A percentile compares a stretch with the other conserved stretches of the same genome.
Evolutionary conservation across 2,329 filamentous ascomycete genomes (phyloP).

Genomic region (Ciborinia camelliae): DNA sequence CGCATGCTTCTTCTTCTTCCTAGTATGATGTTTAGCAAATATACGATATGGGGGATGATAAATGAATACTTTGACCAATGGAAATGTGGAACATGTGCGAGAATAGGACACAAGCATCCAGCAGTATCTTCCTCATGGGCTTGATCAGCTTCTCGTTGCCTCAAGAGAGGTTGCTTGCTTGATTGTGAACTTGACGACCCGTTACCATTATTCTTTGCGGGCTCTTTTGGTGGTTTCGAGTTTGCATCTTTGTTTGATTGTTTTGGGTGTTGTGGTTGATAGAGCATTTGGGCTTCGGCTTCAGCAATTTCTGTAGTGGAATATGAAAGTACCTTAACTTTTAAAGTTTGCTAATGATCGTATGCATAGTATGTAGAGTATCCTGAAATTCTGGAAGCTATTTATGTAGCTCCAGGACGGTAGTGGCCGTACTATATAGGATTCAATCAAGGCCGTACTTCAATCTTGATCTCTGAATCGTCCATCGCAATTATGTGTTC

Average conservation of each 20-base stretch:
- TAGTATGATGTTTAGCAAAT: conserved; percentile 1
- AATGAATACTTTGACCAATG: conserved; percentile 8
- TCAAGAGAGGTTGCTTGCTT: not conserved
- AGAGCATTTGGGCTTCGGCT: not conserved
- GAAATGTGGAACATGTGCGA: not conserved
- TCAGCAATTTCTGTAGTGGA: not conserved
- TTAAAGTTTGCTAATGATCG: not conserved
- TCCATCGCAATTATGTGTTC: not conserved
- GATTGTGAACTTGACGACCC: not conserved
- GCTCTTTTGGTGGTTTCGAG: not conserved
- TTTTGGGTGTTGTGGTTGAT: not conserved
- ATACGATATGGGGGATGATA: not conserved
- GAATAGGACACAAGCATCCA: not conserved
- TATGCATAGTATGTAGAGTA: not conserved
- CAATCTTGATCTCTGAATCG: not conserved
- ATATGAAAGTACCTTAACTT: too few relatives aligned
- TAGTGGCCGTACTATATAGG: not conserved
- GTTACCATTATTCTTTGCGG: not conserved
- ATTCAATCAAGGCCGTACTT: not conserved
- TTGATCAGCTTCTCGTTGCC: not conserved
- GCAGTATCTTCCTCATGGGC: not conserved
- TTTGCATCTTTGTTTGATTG: not conserved
- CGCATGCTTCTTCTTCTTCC: not conserved
- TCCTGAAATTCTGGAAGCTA: not conserved
- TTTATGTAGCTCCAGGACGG: not conserved